Base-by-base conservation (phyloP, 2,329 filamentous ascomycete species). In the Talaromyces sp. region DNA sequence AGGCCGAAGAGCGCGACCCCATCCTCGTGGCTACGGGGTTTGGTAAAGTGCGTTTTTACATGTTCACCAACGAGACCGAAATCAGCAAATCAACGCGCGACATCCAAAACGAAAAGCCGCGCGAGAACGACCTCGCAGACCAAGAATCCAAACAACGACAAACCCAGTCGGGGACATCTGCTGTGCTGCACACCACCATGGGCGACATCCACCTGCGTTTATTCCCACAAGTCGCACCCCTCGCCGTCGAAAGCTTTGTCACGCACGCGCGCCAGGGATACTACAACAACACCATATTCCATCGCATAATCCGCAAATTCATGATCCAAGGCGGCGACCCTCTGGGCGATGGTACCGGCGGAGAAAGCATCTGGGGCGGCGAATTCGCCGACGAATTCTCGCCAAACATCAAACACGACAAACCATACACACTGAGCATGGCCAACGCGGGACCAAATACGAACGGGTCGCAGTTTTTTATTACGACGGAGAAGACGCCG, bases 241-340 rank as follows among this genome's bases (percentile, higher is more conserved):
- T 94, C 74, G 88, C 96, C 0, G 94, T 99, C 3, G 95, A 99
- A 78, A 99, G 99, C 76, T 99, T 99, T 73, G 91, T 96, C 60
- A 96, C 92, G 0, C 95, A 98, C 70, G 86, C 92, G 2, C 89
- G 89, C 70, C 89, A 88, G 62, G 92, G 91, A 1, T 99, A 99
- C 76, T 99, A 99, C 81, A 98, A 99, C 80, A 91, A 91, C 76
- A 93, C 94, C 36, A 94, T 97, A 68, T 99, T 99, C 82, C 95
- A 99, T 76, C 89, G 95, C 36, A 90, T 99, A 6, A 99, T 99
- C 68, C 87, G 90, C 64, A 97, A 97, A 72, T 99, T 99, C 79
- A 99, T 99, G 96, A 96, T 99, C 64, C 92, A 82, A 66, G 86
- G 86, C 27, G 92, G 92, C 57, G 92, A 96, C 72, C 92, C 92